phyloP scores from a whole-genome alignment of 2,329 filamentous ascomycete species.

The Neofusicoccum ribis region DNA sequence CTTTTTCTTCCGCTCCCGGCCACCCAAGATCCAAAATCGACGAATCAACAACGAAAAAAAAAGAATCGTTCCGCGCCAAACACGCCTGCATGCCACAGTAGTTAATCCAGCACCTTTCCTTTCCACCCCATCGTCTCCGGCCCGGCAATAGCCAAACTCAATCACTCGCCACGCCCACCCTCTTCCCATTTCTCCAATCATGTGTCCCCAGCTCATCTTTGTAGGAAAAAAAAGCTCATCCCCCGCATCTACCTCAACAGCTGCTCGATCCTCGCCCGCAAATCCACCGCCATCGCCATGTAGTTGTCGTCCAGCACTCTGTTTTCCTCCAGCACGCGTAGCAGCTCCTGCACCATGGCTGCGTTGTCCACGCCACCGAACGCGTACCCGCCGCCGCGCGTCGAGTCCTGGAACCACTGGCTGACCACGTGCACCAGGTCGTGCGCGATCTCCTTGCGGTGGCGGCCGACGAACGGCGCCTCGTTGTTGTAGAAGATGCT shows the following conservation, averaged over 20 bases:
- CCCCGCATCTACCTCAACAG: slow-evolving; percentile 3
- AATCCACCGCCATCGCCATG: slow-evolving; percentile 30
- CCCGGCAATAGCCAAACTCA: no score
- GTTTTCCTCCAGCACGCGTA: slow-evolving; percentile 46
- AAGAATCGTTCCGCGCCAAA: background rate
- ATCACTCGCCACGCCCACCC: background rate
- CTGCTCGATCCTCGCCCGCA: slow-evolving; percentile 19
- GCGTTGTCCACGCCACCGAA: slow-evolving; percentile 64
- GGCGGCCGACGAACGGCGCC: slow-evolving; percentile 61
- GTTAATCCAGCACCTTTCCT: background rate
- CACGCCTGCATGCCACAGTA: slow-evolving; percentile 4
- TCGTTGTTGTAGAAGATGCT: slow-evolving; percentile 68
- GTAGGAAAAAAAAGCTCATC: background rate
- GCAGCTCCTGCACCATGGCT: slow-evolving; percentile 39
- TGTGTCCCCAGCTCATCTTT: no score
- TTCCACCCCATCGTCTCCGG: background rate
- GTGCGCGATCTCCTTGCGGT: slow-evolving; percentile 57
- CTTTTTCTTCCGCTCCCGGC: background rate
- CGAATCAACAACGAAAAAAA: background rate
- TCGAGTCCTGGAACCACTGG: slow-evolving; percentile 61
- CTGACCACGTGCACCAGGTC: slow-evolving; percentile 64
- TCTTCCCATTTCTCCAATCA: background rate
- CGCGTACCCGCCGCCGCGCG: slow-evolving; percentile 53
- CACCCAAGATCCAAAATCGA: background rate
- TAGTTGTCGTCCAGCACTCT: slow-evolving; percentile 41